Evolutionary conservation across 257 asterid genomes (phyloP).

Genomic region (Jacaranda copaia): DNA sequence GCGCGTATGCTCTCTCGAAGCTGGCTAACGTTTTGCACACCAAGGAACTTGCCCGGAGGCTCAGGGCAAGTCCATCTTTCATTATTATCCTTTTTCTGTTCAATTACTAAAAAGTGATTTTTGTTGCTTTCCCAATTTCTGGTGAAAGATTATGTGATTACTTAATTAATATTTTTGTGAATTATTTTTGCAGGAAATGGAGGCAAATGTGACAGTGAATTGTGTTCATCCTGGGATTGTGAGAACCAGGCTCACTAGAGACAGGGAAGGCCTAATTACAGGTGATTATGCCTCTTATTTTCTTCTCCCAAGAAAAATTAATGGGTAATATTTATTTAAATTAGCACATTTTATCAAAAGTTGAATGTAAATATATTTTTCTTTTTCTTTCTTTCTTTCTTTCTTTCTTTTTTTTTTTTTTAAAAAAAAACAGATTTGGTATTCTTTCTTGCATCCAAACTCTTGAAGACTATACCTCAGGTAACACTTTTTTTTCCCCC

Average conservation of each 20-base stretch:
- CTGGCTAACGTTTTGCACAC: conserved; percentile 98
- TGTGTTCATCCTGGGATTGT: conserved; percentile 98
- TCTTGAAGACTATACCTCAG: conserved; percentile 90
- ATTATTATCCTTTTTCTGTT: not conserved
- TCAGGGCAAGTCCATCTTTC: conserved; percentile 49
- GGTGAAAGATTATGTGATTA: not conserved
- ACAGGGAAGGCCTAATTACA: conserved; percentile 86
- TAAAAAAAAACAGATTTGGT: conserved; percentile 76
- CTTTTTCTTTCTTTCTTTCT: not conserved
- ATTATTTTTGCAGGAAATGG: conserved; percentile 70
- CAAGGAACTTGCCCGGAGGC: conserved; percentile 86
- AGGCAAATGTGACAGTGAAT: conserved; percentile 83
- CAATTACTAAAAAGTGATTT: conserved; percentile 35
- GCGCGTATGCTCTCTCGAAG: conserved; percentile 99
- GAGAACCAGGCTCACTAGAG: conserved; percentile 92
- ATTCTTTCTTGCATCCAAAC: conserved; percentile 86
- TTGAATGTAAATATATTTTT: not conserved
- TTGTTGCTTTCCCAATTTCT: conserved; percentile 45
- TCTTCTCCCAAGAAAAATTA: not conserved
- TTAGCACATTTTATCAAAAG: conserved; percentile 6
- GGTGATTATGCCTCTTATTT: conserved; percentile 45
- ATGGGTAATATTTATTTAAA: not conserved
- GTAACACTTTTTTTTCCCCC: conserved; percentile 36
- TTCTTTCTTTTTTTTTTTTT: too few relatives aligned
- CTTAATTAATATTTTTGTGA: conserved; percentile 12